phyloP scores from a whole-genome alignment of 148 eudicot genomes.

The Mesembryanthemum crystallinum region DNA sequence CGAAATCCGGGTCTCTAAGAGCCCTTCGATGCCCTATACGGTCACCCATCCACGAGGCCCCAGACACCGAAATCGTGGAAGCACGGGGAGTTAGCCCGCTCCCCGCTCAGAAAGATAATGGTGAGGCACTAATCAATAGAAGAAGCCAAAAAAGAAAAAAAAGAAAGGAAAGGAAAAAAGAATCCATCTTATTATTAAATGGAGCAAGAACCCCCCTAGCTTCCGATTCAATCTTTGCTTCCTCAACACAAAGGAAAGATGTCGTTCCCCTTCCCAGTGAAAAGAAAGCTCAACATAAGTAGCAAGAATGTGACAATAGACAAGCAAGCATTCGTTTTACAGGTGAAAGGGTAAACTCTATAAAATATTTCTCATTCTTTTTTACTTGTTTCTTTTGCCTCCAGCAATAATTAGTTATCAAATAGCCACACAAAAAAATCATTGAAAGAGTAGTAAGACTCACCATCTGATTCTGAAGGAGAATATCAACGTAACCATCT shows the following conservation, averaged over 20 bases:
- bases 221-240: no score
- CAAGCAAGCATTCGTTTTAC: background rate
- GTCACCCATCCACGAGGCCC: no score
- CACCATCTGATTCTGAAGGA: slow-evolving; percentile 74
- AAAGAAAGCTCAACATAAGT: background rate
- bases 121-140: no score
- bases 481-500: slow-evolving; percentile 63
- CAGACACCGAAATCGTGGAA: no score
- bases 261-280: background rate
- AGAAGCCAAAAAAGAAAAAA: no score
- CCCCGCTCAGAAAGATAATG: no score
- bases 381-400: background rate
- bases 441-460: slow-evolving; percentile 22
- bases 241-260: background rate
- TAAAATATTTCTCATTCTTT: background rate
- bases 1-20: no score
- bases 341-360: background rate
- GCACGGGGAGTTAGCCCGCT: no score
- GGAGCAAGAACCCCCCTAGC: no score
- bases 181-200: no score
- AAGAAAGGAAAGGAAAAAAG: no score
- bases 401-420: background rate
- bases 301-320: background rate
- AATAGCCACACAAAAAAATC: slow-evolving; percentile 10
- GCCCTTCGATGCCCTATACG: no score